Conservation (phyloP, 2,329 filamentous ascomycete species). For the Exophiala alcalophila region DNA sequence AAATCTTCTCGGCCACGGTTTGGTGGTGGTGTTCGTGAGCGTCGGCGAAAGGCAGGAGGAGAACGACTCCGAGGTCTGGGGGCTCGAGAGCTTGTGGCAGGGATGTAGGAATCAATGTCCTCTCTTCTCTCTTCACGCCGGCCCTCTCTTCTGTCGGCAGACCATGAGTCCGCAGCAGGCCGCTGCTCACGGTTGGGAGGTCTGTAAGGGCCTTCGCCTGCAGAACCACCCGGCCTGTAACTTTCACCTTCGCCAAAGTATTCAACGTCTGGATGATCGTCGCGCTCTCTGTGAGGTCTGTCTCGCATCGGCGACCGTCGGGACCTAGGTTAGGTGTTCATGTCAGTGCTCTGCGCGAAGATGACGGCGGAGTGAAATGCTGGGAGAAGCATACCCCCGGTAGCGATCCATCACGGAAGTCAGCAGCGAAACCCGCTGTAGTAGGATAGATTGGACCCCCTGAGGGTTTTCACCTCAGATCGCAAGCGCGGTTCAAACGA, state of each 20-base stretch:
- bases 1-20: conserved; percentile 38
- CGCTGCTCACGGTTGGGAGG: conserved; percentile 22
- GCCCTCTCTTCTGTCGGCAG: conserved; percentile 21
- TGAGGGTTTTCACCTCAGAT: conserved; percentile 3
- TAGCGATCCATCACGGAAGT: conserved; percentile 20
- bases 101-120: conserved; percentile 31
- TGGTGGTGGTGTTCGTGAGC: conserved; percentile 43
- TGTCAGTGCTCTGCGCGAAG: conserved; percentile 13
- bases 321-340: conserved; percentile 3
- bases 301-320: conserved; percentile 26
- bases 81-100: conserved; percentile 24
- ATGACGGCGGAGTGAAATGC: neutral
- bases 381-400: conserved; percentile 17
- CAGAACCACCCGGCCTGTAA: conserved; percentile 30
- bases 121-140: conserved; percentile 28
- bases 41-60: conserved; percentile 40
- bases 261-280: conserved; percentile 29
- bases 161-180: conserved; percentile 26
- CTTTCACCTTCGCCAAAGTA: conserved; percentile 31
- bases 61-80: conserved; percentile 41
- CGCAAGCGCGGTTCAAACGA: neutral
- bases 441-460: neutral
- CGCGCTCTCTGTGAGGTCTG: conserved; percentile 25
- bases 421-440: neutral
- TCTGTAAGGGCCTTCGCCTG: conserved; percentile 29